Percentiles rank a stretch among this genome's conserved stretches.
These are phyloP conservation scores for Solanum verrucosum DNA, from an alignment of 257 asterid genomes.

Conservation along the genomic window DNA sequence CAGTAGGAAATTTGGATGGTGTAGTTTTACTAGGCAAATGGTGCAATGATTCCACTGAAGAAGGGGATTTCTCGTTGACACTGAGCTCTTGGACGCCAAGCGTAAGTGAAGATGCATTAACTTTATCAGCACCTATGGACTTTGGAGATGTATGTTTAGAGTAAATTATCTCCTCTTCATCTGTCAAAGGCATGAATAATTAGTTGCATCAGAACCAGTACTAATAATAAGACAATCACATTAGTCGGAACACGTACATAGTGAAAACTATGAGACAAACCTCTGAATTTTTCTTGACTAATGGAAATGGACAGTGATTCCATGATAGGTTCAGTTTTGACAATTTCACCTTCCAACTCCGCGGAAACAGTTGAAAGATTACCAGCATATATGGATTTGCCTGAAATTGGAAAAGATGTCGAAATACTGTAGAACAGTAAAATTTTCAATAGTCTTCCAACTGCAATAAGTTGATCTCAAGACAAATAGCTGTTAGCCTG, in stretches of 20 bases:
- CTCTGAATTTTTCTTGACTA: background rate
- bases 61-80: background rate
- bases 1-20: background rate
- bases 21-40: background rate
- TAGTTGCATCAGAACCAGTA: background rate
- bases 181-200: background rate
- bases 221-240: background rate
- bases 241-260: background rate
- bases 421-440: background rate
- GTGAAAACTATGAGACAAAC: background rate
- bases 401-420: background rate
- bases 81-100: background rate
- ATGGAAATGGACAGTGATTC: conserved; percentile 5
- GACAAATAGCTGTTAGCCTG: background rate
- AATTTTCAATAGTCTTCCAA: background rate
- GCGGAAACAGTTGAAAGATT: background rate
- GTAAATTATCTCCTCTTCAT: background rate
- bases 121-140: background rate
- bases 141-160: background rate
- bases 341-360: background rate
- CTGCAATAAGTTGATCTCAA: background rate
- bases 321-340: conserved; percentile 3
- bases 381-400: conserved; percentile 9
- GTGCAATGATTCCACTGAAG: background rate
- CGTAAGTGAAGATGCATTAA: background rate